Conservation (phyloP, 2,329 filamentous ascomycete genomes). For the Dendrostoma leiphaemia region DNA sequence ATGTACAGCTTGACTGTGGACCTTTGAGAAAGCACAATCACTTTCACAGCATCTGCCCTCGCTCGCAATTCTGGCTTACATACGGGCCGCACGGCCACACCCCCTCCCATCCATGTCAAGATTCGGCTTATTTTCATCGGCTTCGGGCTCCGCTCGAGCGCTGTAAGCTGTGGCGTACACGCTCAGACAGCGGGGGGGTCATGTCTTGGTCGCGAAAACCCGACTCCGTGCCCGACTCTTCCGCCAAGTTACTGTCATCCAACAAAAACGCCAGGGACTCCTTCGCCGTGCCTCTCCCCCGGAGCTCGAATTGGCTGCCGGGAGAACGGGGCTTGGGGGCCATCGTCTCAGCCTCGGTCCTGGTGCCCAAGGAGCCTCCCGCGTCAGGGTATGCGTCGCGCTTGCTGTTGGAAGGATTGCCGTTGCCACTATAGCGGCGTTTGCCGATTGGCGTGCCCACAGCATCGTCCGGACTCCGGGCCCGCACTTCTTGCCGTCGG, state of each 20-base stretch:
- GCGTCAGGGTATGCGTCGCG: conserved; percentile 9
- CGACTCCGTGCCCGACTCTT: conserved; percentile 16
- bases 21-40: too few relatives aligned
- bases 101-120: too few relatives aligned
- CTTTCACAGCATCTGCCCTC: too few relatives aligned
- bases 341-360: conserved; percentile 2
- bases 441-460: conserved; percentile 5
- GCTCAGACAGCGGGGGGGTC: conserved; percentile 29
- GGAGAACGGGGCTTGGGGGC: conserved; percentile 6
- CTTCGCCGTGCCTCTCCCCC: background rate
- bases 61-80: too few relatives aligned
- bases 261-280: conserved; percentile 17
- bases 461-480: too few relatives aligned
- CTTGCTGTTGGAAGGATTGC: background rate
- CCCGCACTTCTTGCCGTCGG: too few relatives aligned
- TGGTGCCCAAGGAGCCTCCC: background rate
- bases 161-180: conserved; percentile 28
- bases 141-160: background rate
- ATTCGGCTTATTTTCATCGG: too few relatives aligned
- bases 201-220: conserved; percentile 30
- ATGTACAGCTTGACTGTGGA: too few relatives aligned
- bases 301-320: background rate
- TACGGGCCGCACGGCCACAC: too few relatives aligned
- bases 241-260: conserved; percentile 27
- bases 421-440: background rate